These are phyloP conservation scores for Colletotrichum sp. DNA, from an alignment of 2,329 filamentous ascomycete species.

Conservation along the genomic window DNA sequence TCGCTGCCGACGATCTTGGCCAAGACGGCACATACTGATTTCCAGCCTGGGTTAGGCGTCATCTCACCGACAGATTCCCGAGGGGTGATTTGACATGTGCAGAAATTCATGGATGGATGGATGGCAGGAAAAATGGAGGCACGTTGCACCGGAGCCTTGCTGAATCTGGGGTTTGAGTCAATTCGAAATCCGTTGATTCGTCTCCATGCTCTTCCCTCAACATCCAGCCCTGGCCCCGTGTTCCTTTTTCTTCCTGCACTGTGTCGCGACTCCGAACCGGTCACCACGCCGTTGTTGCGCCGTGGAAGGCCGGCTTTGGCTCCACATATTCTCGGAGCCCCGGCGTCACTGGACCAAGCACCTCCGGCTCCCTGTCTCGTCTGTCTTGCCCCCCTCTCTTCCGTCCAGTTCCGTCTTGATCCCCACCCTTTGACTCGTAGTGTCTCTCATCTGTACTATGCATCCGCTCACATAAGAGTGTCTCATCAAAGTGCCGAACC, in stretches of 20 bases:
- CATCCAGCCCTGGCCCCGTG: background rate
- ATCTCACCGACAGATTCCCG: background rate
- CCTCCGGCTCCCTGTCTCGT: background rate
- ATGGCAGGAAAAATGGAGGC: background rate
- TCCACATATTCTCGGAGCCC: background rate
- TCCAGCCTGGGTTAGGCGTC: background rate
- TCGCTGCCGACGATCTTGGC: background rate
- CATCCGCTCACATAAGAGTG: background rate
- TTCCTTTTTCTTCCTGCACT: background rate
- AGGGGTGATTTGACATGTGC: background rate
- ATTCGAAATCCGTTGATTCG: background rate
- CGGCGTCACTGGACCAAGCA: background rate
- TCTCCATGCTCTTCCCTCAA: background rate
- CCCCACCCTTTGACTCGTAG: background rate
- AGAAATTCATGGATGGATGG: background rate
- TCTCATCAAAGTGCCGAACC: constrained; percentile 20
- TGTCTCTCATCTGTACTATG: background rate
- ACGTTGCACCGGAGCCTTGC: background rate
- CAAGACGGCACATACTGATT: background rate
- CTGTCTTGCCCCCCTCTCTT: background rate
- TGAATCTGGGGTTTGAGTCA: background rate
- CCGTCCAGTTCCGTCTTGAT: background rate
- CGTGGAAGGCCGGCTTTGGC: background rate
- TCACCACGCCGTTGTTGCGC: background rate
- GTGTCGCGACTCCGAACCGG: background rate